Percentiles rank a stretch among this genome's conserved stretches.
Conservation (phyloP, 2,329 filamentous ascomycete species). For the Diaporthe humulicola region DNA sequence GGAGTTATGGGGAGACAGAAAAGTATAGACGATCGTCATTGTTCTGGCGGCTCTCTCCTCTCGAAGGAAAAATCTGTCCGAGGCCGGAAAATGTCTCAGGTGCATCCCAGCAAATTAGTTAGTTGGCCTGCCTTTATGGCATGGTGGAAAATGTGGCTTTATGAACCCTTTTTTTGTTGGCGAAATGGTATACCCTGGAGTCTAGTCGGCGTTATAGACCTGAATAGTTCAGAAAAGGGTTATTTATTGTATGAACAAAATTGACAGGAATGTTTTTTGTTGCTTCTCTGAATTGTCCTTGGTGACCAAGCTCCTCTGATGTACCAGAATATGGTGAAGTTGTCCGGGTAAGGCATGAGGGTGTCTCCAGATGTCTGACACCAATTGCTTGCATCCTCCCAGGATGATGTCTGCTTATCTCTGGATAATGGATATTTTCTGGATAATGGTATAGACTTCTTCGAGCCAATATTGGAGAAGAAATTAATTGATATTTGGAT, state of each 20-base stretch:
- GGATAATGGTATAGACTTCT: no score
- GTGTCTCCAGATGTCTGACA: neutral
- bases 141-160: neutral
- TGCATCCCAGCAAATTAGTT: neutral
- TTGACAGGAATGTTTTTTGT: neutral
- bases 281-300: neutral
- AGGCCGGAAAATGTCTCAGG: neutral
- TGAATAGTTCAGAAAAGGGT: neutral
- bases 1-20: conserved; percentile 1
- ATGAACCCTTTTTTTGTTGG: neutral
- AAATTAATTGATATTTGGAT: no score
- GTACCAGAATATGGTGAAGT: neutral
- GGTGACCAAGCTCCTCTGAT: neutral
- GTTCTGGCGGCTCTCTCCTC: neutral
- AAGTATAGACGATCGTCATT: neutral
- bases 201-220: conserved; percentile 28
- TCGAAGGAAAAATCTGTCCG: neutral
- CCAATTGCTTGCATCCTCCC: neutral
- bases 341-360: neutral
- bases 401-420: neutral
- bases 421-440: no score
- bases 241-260: neutral
- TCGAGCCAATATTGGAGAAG: no score
- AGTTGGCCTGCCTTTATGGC: neutral
- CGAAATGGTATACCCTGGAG: conserved; percentile 25